phyloP scores from a whole-genome alignment of 2,329 filamentous ascomycete genomes.

The Cladosporium sp. region DNA sequence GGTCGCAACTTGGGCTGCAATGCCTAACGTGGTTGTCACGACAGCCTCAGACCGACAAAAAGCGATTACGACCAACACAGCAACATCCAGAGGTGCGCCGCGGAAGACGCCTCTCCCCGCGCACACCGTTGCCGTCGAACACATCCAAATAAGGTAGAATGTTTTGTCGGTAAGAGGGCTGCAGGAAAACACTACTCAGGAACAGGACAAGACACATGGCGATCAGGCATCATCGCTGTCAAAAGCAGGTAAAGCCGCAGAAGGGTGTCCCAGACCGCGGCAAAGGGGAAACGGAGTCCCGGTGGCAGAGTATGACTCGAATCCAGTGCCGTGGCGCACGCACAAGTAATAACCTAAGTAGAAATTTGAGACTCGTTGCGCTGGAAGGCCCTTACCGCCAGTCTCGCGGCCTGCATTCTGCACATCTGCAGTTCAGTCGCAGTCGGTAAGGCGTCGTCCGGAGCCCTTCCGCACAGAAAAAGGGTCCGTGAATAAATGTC shows the following conservation, averaged over 20 bases:
- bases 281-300: background rate
- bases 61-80: background rate
- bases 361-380: background rate
- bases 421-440: background rate
- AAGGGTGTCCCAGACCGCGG: background rate
- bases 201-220: background rate
- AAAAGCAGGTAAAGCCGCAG: background rate
- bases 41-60: background rate
- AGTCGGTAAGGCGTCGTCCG: background rate
- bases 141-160: background rate
- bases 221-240: background rate
- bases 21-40: background rate
- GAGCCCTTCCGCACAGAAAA: too few relatives aligned
- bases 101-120: background rate
- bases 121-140: background rate
- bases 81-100: background rate
- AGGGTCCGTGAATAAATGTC: too few relatives aligned
- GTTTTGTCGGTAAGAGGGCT: slow-evolving; percentile 1
- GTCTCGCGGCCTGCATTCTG: slow-evolving; percentile 7
- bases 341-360: background rate
- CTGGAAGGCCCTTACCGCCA: slow-evolving; percentile 9
- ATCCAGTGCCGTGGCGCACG: background rate
- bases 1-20: background rate
- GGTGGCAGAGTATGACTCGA: slow-evolving; percentile 5
- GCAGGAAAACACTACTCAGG: background rate